Percentiles rank a stretch among this genome's conserved stretches.
These are phyloP conservation scores for Diaporthe sp. DNA, from an alignment of 2,329 filamentous ascomycete species.

Conservation along the genomic window DNA sequence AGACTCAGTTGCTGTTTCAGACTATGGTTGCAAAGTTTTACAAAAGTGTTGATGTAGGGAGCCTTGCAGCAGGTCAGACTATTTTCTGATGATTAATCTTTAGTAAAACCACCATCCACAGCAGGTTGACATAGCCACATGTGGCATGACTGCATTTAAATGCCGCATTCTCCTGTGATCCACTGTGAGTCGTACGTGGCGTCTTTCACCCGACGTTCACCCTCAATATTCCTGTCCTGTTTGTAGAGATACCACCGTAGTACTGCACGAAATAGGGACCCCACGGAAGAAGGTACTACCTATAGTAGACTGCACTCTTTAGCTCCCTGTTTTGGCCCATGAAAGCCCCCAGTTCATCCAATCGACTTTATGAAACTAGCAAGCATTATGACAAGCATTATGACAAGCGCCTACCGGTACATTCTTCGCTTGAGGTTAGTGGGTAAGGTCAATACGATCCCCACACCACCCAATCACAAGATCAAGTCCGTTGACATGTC, in stretches of 20 bases:
- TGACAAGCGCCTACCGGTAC: background rate
- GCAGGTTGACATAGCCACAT: background rate
- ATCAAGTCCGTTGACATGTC: background rate
- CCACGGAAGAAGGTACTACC: background rate
- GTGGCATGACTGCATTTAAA: background rate
- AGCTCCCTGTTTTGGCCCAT: background rate
- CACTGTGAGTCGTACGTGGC: background rate
- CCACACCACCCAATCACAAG: conserved; percentile 5
- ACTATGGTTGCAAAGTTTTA: background rate
- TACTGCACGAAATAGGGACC: background rate
- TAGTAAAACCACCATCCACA: conserved; percentile 4
- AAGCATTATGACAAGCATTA: conserved; percentile 27
- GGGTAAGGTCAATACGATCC: conserved; percentile 18
- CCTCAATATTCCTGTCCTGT: background rate
- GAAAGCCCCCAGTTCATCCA: conserved; percentile 3
- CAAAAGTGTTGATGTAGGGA: background rate
- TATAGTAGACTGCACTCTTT: background rate
- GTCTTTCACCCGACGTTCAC: background rate
- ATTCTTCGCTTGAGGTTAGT: background rate
- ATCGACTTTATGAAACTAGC: background rate
- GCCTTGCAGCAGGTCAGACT: background rate
- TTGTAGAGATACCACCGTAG: conserved; percentile 13
- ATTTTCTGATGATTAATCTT: background rate
- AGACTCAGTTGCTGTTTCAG: conserved; percentile 14
- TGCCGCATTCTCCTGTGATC: conserved; percentile 2